phyloP scores from a whole-genome alignment of 371 early-diverging fungal genomes.

The Parasitella parasitica region DNA sequence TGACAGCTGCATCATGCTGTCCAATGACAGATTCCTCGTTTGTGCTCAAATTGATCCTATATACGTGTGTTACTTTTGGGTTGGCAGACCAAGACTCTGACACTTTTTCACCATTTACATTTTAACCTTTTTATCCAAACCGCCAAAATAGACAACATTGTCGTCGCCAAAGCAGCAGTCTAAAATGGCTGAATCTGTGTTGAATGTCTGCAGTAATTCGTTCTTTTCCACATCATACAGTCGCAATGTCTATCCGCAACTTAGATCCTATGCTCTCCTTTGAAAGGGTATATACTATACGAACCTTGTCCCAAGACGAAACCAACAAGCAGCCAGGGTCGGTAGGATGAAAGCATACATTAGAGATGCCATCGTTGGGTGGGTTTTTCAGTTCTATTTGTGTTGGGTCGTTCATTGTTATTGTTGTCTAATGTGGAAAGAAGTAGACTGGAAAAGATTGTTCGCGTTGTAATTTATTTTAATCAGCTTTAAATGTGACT shows the following conservation, averaged over 20 bases:
- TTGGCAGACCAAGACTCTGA: not conserved
- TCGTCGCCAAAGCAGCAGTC: slow-evolving; percentile 68
- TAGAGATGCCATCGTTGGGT: slow-evolving; percentile 87
- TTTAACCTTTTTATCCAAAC: slow-evolving; percentile 65
- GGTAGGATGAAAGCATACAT: slow-evolving; percentile 66
- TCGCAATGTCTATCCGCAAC: slow-evolving; percentile 65
- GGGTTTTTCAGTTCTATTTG: slow-evolving; percentile 77
- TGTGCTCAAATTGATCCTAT: slow-evolving; percentile 56
- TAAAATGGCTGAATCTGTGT: slow-evolving; percentile 71
- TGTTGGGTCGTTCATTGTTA: slow-evolving; percentile 20
- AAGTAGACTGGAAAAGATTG: too few species aligned
- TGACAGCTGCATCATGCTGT: slow-evolving; percentile 59
- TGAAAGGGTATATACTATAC: not conserved
- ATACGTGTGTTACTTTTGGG: not conserved
- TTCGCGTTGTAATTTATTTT: not conserved
- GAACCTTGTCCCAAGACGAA: slow-evolving; percentile 90
- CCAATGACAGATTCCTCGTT: slow-evolving; percentile 46
- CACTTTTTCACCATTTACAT: slow-evolving; percentile 39
- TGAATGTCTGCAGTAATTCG: slow-evolving; percentile 50
- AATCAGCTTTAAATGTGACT: not conserved
- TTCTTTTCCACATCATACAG: slow-evolving; percentile 78
- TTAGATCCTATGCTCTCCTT: too few species aligned
- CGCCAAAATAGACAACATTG: slow-evolving; percentile 64
- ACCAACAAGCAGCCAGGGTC: slow-evolving; percentile 68
- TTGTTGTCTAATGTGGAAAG: too few species aligned